These are phyloP conservation scores for Arthrobotrys musiformis DNA, from an alignment of 2,329 filamentous ascomycete species.

Conservation along the genomic window DNA sequence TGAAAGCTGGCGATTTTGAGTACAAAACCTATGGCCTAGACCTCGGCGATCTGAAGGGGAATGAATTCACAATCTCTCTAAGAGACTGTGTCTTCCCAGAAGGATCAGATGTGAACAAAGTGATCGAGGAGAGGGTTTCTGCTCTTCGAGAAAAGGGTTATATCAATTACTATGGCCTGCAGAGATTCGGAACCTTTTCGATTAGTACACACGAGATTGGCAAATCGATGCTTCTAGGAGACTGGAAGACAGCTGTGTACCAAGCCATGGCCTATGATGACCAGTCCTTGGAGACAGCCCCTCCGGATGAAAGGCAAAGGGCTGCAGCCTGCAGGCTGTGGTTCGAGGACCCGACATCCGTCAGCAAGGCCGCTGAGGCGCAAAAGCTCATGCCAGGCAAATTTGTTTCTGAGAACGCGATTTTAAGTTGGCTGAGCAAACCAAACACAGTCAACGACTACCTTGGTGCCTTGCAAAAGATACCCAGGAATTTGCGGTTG, in stretches of 20 bases:
- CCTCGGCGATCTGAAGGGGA: conserved; percentile 85
- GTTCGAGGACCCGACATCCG: conserved; percentile 65
- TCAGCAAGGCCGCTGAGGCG: conserved; percentile 70
- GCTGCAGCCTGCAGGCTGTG: conserved; percentile 82
- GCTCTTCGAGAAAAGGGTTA: conserved; percentile 80
- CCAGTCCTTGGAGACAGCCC: conserved; percentile 71
- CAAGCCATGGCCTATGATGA: conserved; percentile 79
- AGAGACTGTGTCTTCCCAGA: conserved; percentile 77
- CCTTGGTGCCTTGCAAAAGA: conserved; percentile 80
- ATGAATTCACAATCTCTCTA: conserved; percentile 91
- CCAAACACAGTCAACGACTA: conserved; percentile 67
- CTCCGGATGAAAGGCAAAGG: conserved; percentile 80
- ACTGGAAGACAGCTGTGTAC: conserved; percentile 83
- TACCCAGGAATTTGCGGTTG: conserved; percentile 82
- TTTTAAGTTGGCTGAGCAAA: conserved; percentile 77
- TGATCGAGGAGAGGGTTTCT: conserved; percentile 71
- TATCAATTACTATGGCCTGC: conserved; percentile 98
- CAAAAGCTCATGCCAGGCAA: conserved; percentile 78
- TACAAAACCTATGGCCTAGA: conserved; percentile 78
- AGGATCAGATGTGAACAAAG: conserved; percentile 62
- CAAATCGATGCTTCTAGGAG: conserved; percentile 80
- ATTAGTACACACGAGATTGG: conserved; percentile 88
- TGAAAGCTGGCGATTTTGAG: conserved; percentile 80
- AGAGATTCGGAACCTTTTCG: conserved; percentile 89
- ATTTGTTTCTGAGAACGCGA: conserved; percentile 80